phyloP scores from a whole-genome alignment of 768 basidiomycete species.

The Termitomyces sp. region DNA sequence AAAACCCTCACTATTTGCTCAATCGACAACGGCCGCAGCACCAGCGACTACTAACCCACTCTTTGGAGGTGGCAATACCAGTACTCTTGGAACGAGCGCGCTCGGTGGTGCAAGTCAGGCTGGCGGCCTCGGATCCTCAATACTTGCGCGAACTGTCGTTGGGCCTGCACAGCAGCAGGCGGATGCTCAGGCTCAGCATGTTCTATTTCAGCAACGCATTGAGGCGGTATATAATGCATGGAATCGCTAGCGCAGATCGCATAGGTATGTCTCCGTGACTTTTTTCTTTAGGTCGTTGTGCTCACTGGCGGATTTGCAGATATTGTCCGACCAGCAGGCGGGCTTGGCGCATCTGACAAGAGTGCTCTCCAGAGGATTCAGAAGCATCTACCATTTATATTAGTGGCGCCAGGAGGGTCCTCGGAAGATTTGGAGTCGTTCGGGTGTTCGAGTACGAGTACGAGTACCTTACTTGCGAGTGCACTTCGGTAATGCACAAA shows the following conservation, averaged over 20 bases:
- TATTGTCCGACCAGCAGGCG: slow-evolving; percentile 71
- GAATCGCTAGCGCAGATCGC: slow-evolving; percentile 69
- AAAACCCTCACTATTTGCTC: slow-evolving; percentile 22
- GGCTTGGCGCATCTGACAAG: slow-evolving; percentile 79
- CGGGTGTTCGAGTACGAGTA: slow-evolving; percentile 31
- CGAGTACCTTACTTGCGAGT: slow-evolving; percentile 31
- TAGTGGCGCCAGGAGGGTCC: slow-evolving; percentile 36
- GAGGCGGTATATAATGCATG: slow-evolving; percentile 65
- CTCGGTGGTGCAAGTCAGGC: slow-evolving; percentile 28
- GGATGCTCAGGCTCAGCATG: slow-evolving; percentile 59
- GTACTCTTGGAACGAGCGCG: slow-evolving; percentile 21
- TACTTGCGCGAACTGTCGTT: slow-evolving; percentile 31
- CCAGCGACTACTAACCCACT: slow-evolving; percentile 13
- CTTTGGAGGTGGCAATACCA: slow-evolving; percentile 21
- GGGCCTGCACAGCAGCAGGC: slow-evolving; percentile 40
- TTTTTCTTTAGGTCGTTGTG: not conserved
- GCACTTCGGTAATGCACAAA: slow-evolving; percentile 23
- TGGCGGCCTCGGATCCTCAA: slow-evolving; percentile 23
- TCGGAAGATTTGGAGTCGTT: slow-evolving; percentile 20
- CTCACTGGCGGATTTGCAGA: slow-evolving; percentile 31
- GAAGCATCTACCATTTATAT: slow-evolving; percentile 63
- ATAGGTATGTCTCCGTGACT: slow-evolving; percentile 40
- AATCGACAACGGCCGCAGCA: slow-evolving; percentile 10
- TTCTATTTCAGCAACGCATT: slow-evolving; percentile 50
- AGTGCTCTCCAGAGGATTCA: slow-evolving; percentile 58